Evolutionary conservation across 371 early-diverging fungal species (phyloP).

Genomic region (Mucor plumbeus): DNA sequence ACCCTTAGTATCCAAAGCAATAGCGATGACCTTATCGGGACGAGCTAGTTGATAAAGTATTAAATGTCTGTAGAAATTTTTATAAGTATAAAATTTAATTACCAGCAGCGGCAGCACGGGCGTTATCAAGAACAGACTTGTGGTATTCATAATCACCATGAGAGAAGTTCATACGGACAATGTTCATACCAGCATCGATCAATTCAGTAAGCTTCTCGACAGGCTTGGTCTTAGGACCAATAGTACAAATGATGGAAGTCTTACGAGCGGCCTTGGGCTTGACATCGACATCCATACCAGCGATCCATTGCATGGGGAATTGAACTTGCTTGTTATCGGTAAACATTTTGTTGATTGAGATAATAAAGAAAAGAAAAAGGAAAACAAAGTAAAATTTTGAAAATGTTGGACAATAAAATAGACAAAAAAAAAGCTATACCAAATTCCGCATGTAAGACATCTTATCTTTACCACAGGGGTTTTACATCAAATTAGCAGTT

Average conservation of each 20-base stretch:
- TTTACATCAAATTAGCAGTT: conserved; percentile 21
- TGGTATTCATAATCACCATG: conserved; percentile 95
- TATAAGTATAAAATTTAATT: conserved; percentile 14
- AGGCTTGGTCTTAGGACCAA: conserved; percentile 80
- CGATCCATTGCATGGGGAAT: conserved; percentile 73
- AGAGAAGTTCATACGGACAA: conserved; percentile 94
- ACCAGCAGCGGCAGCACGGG: conserved; percentile 66
- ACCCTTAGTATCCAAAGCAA: conserved; percentile 89
- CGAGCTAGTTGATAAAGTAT: conserved; percentile 18
- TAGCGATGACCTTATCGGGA: conserved; percentile 63
- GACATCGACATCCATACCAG: conserved; percentile 68
- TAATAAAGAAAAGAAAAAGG: conserved; percentile 10
- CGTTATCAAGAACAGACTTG: conserved; percentile 80
- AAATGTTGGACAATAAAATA: neutral
- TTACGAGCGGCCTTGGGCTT: conserved; percentile 71
- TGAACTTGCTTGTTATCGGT: conserved; percentile 27
- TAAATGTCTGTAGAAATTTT: conserved; percentile 4
- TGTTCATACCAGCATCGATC: conserved; percentile 91
- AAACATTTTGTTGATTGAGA: conserved; percentile 23
- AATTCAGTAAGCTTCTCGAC: conserved; percentile 84
- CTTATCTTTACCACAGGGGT: conserved; percentile 31
- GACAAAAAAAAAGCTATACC: conserved; percentile 4
- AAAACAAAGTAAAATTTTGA: neutral
- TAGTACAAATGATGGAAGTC: conserved; percentile 86
- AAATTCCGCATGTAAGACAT: conserved; percentile 17